Evolutionary conservation across 2,329 filamentous ascomycete species (phyloP).

Genomic region (Aspergillus sp.): DNA sequence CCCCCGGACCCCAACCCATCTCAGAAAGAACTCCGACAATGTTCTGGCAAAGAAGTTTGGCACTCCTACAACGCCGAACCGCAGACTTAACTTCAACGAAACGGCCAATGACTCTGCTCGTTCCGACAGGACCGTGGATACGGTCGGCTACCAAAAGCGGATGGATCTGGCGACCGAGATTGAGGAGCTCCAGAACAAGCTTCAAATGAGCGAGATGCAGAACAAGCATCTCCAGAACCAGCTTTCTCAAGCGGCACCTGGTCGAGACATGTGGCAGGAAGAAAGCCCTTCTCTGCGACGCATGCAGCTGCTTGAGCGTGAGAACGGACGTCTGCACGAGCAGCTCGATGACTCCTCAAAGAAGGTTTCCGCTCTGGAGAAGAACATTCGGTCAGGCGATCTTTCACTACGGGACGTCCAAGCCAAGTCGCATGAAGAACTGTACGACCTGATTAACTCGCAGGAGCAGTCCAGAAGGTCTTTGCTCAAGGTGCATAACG

Average conservation of each 20-base stretch:
- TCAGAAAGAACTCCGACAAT: conserved; percentile 62
- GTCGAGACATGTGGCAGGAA: conserved; percentile 64
- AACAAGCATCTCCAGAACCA: conserved; percentile 91
- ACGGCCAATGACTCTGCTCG: conserved; percentile 71
- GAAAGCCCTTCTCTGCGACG: conserved; percentile 78
- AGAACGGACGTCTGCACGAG: conserved; percentile 87
- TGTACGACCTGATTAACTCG: conserved; percentile 87
- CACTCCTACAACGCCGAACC: conserved; percentile 75
- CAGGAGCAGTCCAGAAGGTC: conserved; percentile 87
- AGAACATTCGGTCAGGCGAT: conserved; percentile 82
- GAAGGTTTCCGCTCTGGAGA: conserved; percentile 87
- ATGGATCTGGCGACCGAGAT: conserved; percentile 91
- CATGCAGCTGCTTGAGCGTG: conserved; percentile 87
- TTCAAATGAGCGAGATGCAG: conserved; percentile 93
- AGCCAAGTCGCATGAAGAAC: conserved; percentile 89
- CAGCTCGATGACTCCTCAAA: conserved; percentile 92
- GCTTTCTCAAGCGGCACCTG: conserved; percentile 68
- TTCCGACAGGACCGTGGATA: conserved; percentile 83
- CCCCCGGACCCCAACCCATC: conserved; percentile 72
- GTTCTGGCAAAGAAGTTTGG: conserved; percentile 63
- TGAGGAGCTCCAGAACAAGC: conserved; percentile 88
- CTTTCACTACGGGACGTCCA: conserved; percentile 88
- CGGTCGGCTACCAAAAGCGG: conserved; percentile 78
- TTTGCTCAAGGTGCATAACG: conserved; percentile 80
- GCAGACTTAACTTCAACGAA: conserved; percentile 67